phyloP scores from a whole-genome alignment of 2,329 filamentous ascomycete species.

The Aspergillus novofumigatus region DNA sequence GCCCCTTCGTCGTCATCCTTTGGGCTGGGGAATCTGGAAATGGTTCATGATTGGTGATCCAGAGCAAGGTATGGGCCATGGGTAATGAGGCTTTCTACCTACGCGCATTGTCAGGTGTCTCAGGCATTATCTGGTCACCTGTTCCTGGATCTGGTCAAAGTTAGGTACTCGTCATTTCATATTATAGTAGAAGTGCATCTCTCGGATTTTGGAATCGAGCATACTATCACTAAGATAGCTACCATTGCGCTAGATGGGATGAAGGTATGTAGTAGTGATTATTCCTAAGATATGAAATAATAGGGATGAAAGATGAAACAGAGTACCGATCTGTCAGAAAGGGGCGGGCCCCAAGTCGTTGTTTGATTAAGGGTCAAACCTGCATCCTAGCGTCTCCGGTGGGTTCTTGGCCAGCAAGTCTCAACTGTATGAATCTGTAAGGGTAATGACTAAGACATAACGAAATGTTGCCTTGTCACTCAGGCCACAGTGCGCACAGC shows the following conservation, averaged over 20 bases:
- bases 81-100: neutral
- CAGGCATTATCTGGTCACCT: neutral
- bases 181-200: too few relatives aligned
- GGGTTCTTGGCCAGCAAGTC: constrained; percentile 20
- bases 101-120: neutral
- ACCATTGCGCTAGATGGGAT: neutral
- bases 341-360: constrained; percentile 23
- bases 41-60: neutral
- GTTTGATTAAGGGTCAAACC: constrained; percentile 39
- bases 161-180: too few relatives aligned
- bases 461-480: neutral
- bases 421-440: constrained; percentile 14
- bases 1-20: constrained; percentile 19
- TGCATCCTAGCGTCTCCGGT: constrained; percentile 28
- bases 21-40: neutral
- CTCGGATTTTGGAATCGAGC: neutral
- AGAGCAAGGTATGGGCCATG: neutral
- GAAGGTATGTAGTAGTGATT: constrained; percentile 1
- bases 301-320: neutral
- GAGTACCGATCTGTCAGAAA: constrained; percentile 14
- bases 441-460: constrained; percentile 5
- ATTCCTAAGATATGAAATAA: neutral
- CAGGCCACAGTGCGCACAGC: neutral
- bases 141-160: neutral
- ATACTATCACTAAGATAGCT: neutral